Evolutionary conservation across 257 asterid genomes (phyloP), one percentile per base, ranked within the genome.

Genomic region (Fraxinus americana): DNA sequence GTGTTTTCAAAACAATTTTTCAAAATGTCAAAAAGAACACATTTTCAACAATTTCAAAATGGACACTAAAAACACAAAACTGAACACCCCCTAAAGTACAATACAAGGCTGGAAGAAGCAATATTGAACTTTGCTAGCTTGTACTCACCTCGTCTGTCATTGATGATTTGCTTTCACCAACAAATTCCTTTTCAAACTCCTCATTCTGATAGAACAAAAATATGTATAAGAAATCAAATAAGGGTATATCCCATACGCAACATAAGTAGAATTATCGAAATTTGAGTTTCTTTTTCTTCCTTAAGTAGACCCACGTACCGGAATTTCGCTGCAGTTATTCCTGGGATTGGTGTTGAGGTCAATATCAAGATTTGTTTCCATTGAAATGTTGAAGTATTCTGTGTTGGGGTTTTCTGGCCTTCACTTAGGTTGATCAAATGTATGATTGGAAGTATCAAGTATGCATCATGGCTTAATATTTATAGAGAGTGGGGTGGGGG

Each of bases 291-390:
- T 16, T 48, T 30, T 67, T 67, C 21, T 30, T 32, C 43, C 1
- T 29, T 29, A 0, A 57, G 66, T n/a, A 57, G 27, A 57, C 11
- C 21, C n/a, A 1, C 66, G 11, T 48, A 72, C 76, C 76, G 43
- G 61, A 72, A 5, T 43, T 72, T 43, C 39, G 16, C 10, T 65
- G n/a, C 78, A 14, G 19, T 25, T 57, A 3, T n/a, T 59, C n/a
- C 16, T 7, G 59, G 80, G 80, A 73, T 75, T 61, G 25, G 77
- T 4, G 79, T 85, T 85, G 71, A 85, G 88, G 80, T 85, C 88
- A 68, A 85, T 39, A 35, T 74, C 30, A 36, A 72, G 70, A 43
- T 34, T 67, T 3, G 78, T 63, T 29, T 75, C 75, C 79, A 81
- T 81, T 27, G 74, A 39, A 61, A 68, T 5, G 52, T 63, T 63